Conservation (phyloP, 1,284 basidiomycete genomes). For the Boletus sp. region DNA sequence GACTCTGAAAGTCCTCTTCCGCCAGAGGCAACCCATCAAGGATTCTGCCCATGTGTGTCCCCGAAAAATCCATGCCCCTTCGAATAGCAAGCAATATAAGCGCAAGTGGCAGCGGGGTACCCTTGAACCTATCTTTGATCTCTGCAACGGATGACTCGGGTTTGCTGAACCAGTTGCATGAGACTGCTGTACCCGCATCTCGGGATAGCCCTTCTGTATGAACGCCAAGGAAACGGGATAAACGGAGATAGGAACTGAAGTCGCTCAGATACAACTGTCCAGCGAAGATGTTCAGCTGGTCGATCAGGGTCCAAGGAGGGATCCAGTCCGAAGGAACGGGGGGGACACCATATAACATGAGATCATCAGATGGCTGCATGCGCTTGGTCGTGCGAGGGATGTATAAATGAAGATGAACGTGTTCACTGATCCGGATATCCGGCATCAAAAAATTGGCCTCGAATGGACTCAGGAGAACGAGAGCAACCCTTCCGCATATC, state of each 20-base stretch:
- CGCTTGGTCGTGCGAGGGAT: slow-evolving; percentile 1
- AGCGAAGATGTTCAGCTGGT: slow-evolving; percentile 3
- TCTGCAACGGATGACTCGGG: background rate
- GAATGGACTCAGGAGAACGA: slow-evolving; percentile 1
- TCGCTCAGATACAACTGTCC: slow-evolving; percentile 1
- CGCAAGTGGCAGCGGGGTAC: background rate
- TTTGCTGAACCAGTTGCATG: background rate
- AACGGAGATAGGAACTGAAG: background rate
- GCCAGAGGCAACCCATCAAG: background rate
- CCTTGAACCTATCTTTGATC: background rate
- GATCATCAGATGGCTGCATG: slow-evolving; percentile 3
- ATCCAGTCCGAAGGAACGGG: background rate
- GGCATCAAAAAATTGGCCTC: background rate
- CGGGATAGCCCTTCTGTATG: background rate
- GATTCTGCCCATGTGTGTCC: background rate
- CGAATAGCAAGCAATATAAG: background rate
- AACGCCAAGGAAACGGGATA: background rate
- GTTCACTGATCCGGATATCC: background rate
- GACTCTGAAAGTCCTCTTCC: background rate
- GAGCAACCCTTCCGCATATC: background rate
- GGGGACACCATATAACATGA: background rate
- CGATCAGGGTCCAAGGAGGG: background rate
- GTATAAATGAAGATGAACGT: slow-evolving; percentile 5
- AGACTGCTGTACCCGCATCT: background rate
- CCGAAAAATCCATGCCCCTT: background rate